Conservation (phyloP, 2,329 filamentous ascomycete species). For the Plectosphaerella sp. region DNA sequence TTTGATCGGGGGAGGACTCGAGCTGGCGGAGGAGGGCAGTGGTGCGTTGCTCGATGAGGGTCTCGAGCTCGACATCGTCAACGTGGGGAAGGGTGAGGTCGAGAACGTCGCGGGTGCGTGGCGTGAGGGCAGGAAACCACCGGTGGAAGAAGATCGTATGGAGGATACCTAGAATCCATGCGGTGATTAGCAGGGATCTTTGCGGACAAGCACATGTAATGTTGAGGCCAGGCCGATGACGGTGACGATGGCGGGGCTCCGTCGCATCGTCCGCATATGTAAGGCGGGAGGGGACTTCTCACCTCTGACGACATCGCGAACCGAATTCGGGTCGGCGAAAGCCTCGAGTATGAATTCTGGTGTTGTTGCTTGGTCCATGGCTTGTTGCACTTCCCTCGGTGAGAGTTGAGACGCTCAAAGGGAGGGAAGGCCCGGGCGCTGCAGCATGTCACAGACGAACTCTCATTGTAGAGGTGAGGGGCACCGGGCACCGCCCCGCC, state of each 20-base stretch:
- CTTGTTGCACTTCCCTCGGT: background rate
- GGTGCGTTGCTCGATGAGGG: constrained; percentile 85
- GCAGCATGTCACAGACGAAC: too few relatives aligned
- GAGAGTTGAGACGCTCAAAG: background rate
- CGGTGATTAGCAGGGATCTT: background rate
- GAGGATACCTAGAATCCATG: constrained; percentile 62
- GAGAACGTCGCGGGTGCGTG: constrained; percentile 81
- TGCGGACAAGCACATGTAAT: background rate
- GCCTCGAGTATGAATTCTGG: constrained; percentile 92
- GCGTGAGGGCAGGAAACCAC: constrained; percentile 84
- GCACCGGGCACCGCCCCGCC: background rate
- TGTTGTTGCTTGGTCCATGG: constrained; percentile 50
- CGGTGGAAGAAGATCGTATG: constrained; percentile 99
- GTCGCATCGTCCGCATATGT: background rate
- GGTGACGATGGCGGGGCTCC: background rate
- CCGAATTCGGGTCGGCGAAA: constrained; percentile 83
- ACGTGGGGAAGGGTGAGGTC: constrained; percentile 88
- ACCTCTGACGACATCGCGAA: constrained; percentile 94
- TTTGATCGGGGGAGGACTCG: constrained; percentile 44
- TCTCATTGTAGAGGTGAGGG: background rate
- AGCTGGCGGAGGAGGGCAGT: constrained; percentile 76
- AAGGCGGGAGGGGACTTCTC: constrained; percentile 11
- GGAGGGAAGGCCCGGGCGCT: background rate
- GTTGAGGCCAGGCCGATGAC: background rate
- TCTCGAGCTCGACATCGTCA: constrained; percentile 85